A percentile compares a stretch with the other conserved stretches of the same genome.
These are phyloP conservation scores for Phytopythium vexans DNA, from an alignment of 352 stramenopile genomes.

Conservation along the genomic window DNA sequence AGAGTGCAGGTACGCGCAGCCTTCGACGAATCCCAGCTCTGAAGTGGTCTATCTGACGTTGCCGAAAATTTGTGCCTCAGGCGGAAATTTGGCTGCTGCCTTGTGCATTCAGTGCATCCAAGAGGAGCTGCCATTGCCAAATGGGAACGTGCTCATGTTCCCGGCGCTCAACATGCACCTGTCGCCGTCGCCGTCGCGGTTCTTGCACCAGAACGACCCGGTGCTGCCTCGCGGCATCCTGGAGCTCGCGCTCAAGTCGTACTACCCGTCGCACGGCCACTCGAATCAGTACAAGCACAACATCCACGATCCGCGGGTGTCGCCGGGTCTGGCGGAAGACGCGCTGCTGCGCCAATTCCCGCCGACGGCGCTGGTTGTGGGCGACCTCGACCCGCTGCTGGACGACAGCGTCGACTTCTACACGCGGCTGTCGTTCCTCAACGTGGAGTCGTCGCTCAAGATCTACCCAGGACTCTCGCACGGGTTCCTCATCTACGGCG, in stretches of 20 bases:
- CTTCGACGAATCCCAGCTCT: neutral
- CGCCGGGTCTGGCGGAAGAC: conserved; percentile 76
- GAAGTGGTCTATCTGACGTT: too few relatives aligned
- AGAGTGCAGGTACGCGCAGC: conserved; percentile 64
- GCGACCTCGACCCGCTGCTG: conserved; percentile 81
- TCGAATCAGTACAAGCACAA: conserved; percentile 88
- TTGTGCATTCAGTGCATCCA: conserved; percentile 84
- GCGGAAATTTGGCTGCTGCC: conserved; percentile 84
- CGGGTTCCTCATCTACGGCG: conserved; percentile 85
- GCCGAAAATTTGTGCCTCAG: conserved; percentile 18
- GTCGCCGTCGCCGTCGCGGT: conserved; percentile 83
- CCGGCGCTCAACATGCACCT: conserved; percentile 88
- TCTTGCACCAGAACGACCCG: conserved; percentile 86
- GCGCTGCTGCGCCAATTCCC: conserved; percentile 72
- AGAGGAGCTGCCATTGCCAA: conserved; percentile 61
- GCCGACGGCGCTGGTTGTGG: conserved; percentile 78
- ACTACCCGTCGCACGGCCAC: conserved; percentile 81
- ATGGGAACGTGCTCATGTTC: conserved; percentile 87
- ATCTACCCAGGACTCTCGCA: conserved; percentile 84
- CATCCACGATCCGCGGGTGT: conserved; percentile 87
- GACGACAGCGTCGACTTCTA: conserved; percentile 91
- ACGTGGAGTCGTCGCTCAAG: conserved; percentile 77
- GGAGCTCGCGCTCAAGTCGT: conserved; percentile 78
- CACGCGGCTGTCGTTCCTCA: conserved; percentile 74
- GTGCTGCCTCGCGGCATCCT: conserved; percentile 80